A percentile compares a stretch with the other conserved stretches of the same genome.
Conservation (phyloP, 768 basidiomycete species). For the Suillus variegatus region DNA sequence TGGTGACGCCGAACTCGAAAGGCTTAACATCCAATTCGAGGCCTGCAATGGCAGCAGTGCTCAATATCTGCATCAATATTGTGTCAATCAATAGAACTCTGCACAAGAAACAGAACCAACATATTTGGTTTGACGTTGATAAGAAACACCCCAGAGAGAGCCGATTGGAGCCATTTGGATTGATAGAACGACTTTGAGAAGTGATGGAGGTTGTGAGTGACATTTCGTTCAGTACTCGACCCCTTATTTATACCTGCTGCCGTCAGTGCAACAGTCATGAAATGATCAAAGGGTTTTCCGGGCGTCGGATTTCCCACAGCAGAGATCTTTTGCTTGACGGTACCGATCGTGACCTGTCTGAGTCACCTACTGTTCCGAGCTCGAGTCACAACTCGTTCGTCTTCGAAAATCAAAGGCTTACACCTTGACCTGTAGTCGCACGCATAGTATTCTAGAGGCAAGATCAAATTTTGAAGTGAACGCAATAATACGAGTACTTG, state of each 20-base stretch:
- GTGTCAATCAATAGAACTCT: not conserved
- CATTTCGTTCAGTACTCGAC: not conserved
- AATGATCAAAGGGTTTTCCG: not conserved
- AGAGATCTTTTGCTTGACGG: not conserved
- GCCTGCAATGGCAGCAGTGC: constrained; percentile 26
- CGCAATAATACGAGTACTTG: not conserved
- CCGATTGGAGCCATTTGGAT: constrained; percentile 26
- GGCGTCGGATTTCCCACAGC: not conserved
- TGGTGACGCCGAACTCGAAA: constrained; percentile 27
- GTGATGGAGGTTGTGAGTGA: not conserved
- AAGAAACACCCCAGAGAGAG: constrained; percentile 26
- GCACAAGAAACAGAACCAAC: constrained; percentile 16
- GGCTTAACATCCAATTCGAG: constrained; percentile 26
- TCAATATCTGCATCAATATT: constrained; percentile 23
- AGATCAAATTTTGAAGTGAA: not conserved
- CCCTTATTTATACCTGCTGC: not conserved
- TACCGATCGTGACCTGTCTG: not conserved
- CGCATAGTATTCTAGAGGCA: not conserved
- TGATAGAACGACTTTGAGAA: not conserved
- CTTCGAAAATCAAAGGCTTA: not conserved
- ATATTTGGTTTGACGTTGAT: constrained; percentile 30
- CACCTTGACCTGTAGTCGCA: not conserved
- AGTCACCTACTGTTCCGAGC: not conserved
- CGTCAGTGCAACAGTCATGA: not conserved
- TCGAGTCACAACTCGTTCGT: not conserved